phyloP scores from a whole-genome alignment of 164 flowering plant genomes.

The Warburgia ugandensis region DNA sequence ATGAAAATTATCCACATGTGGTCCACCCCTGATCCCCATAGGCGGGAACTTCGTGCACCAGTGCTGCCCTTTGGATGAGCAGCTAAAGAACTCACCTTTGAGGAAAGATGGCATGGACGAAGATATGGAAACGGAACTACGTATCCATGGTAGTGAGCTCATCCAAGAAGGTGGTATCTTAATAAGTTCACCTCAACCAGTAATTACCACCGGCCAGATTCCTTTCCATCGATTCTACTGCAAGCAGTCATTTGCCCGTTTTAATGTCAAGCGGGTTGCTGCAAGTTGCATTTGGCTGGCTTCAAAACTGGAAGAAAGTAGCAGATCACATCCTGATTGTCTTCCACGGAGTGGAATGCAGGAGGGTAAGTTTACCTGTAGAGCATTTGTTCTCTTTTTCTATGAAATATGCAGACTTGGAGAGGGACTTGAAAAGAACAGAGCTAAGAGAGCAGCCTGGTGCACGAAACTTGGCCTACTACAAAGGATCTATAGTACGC shows the following conservation, averaged over 20 bases:
- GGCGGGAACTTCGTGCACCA: too few relatives aligned
- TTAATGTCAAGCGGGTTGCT: conserved; percentile 94
- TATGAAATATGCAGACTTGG: conserved; percentile 81
- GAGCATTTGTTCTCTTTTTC: conserved; percentile 58
- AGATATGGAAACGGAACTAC: conserved; percentile 58
- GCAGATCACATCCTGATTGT: conserved; percentile 85
- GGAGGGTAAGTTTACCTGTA: conserved; percentile 79
- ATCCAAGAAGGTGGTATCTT: conserved; percentile 90
- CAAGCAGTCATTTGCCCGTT: conserved; percentile 89
- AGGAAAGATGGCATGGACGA: conserved; percentile 86
- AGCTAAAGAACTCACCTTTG: conserved; percentile 64
- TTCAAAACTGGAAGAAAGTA: conserved; percentile 84
- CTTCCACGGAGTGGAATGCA: conserved; percentile 89
- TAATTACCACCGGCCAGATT: conserved; percentile 99
- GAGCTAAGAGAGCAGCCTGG: too few relatives aligned
- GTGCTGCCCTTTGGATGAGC: conserved; percentile 75
- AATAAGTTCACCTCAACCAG: conserved; percentile 80
- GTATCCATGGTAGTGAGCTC: conserved; percentile 93
- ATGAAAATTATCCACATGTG: too few relatives aligned
- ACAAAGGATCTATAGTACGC: too few relatives aligned
- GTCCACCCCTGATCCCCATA: too few relatives aligned
- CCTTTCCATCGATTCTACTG: conserved; percentile 91
- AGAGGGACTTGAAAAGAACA: conserved; percentile 66
- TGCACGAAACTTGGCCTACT: too few relatives aligned
- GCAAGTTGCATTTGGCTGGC: conserved; percentile 98